These are phyloP conservation scores for Euphorbia peplus DNA, from an alignment of 345 rosid species.

Conservation along the genomic window DNA sequence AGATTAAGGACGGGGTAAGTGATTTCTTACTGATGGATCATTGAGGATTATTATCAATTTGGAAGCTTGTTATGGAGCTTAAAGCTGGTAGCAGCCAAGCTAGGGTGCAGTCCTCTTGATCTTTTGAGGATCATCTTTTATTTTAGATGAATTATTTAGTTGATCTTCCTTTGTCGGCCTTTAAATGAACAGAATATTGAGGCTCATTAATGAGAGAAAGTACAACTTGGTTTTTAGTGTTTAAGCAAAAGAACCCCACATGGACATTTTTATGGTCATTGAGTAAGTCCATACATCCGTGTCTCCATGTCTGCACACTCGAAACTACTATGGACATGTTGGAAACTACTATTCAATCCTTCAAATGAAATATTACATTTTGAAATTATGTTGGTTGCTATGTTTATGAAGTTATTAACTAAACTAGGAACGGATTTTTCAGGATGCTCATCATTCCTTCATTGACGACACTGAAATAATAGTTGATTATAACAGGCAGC, in stretches of 20 bases:
- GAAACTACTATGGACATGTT: background rate
- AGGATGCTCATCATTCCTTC: constrained; percentile 81
- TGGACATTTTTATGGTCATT: background rate
- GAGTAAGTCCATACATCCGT: background rate
- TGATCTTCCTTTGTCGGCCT: background rate
- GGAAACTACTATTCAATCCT: constrained; percentile 1
- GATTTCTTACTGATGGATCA: background rate
- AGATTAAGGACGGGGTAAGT: background rate
- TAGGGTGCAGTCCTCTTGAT: background rate
- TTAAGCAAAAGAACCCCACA: background rate
- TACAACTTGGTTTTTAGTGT: background rate
- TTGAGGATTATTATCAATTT: no score
- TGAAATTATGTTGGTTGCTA: background rate
- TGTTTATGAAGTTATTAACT: background rate
- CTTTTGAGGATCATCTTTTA: background rate
- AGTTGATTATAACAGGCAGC: constrained; percentile 87
- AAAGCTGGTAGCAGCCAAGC: background rate
- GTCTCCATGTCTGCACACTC: background rate
- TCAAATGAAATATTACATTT: background rate
- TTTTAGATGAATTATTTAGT: background rate
- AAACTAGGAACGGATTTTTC: constrained; percentile 2
- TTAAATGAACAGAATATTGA: background rate
- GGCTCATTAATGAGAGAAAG: no score
- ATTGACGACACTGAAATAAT: constrained; percentile 72
- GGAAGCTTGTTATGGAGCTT: background rate